phyloP scores from a whole-genome alignment of 2,329 filamentous ascomycete genomes.

The Fusarium brevicatenulatum region DNA sequence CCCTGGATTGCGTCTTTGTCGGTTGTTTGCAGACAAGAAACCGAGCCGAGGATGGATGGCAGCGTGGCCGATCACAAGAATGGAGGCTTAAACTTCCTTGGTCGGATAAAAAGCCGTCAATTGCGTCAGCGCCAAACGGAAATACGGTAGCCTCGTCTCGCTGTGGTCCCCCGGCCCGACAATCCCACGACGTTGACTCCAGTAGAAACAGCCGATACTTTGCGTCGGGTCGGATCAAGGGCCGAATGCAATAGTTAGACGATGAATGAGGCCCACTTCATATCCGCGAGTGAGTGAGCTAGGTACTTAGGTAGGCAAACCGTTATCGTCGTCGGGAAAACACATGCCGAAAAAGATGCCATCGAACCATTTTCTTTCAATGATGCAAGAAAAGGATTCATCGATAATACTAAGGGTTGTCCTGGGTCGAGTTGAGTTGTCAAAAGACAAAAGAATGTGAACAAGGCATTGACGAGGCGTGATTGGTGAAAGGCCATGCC shows the following conservation, averaged over 20 bases:
- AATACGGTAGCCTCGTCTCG: conserved; percentile 1
- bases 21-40: conserved; percentile 16
- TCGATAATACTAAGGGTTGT: conserved; percentile 1
- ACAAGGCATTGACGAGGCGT: not conserved
- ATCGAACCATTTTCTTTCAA: conserved; percentile 35
- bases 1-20: conserved; percentile 2
- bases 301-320: not conserved
- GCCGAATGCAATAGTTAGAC: not conserved
- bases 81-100: not conserved
- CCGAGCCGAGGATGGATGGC: conserved; percentile 5
- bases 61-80: not conserved
- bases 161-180: conserved; percentile 6
- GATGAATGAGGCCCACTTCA: conserved; percentile 24
- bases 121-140: conserved; percentile 1
- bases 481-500: conserved; percentile 17
- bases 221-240: conserved; percentile 16
- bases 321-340: conserved; percentile 12
- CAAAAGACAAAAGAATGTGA: conserved; percentile 25
- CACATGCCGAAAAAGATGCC: conserved; percentile 28
- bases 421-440: conserved; percentile 8
- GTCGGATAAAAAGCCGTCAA: conserved; percentile 2
- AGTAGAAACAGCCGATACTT: not conserved
- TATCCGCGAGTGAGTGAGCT: not conserved
- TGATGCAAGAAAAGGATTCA: conserved; percentile 6
- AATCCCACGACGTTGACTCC: not conserved